Evolutionary conservation across 768 basidiomycete genomes (phyloP).

Genomic region (Collybia sp.): DNA sequence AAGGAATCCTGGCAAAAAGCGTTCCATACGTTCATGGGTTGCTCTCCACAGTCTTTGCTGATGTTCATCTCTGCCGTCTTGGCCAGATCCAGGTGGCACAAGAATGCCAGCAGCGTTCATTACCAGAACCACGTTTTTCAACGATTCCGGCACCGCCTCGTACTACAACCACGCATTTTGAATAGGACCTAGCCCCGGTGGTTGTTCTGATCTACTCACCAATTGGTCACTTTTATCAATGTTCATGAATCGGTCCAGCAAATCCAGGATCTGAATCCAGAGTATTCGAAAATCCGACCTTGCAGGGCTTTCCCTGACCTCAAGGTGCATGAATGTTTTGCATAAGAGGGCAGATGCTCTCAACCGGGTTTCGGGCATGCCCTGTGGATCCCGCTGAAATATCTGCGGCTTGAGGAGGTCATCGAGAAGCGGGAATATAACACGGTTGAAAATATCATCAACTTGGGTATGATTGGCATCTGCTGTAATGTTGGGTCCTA

Average conservation of each 20-base stretch:
- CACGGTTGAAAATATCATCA: conserved; percentile 81
- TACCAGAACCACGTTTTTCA: conserved; percentile 94
- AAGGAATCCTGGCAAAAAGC: conserved; percentile 90
- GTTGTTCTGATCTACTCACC: conserved; percentile 38
- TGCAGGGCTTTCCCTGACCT: conserved; percentile 61
- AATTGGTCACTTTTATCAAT: conserved; percentile 81
- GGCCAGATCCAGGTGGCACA: conserved; percentile 50
- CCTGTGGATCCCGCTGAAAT: conserved; percentile 71
- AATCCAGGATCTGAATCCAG: conserved; percentile 88
- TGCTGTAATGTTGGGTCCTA: conserved; percentile 68
- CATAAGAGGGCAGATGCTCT: conserved; percentile 87
- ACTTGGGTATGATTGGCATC: conserved; percentile 60
- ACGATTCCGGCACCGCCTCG: conserved; percentile 92
- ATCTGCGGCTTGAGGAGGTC: conserved; percentile 85
- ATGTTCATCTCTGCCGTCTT: conserved; percentile 48
- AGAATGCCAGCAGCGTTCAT: conserved; percentile 90
- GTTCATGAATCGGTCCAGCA: conserved; percentile 86
- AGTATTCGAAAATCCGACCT: conserved; percentile 64
- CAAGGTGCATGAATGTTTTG: conserved; percentile 94
- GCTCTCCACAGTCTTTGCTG: conserved; percentile 78
- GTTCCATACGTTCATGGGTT: conserved; percentile 83
- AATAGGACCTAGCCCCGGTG: not conserved
- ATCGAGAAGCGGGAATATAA: conserved; percentile 89
- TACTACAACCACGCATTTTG: conserved; percentile 42
- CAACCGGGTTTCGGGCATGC: conserved; percentile 88